Evolutionary conservation across 352 stramenopile genomes (phyloP).

Genomic region (Paralagenidium karlingii): DNA sequence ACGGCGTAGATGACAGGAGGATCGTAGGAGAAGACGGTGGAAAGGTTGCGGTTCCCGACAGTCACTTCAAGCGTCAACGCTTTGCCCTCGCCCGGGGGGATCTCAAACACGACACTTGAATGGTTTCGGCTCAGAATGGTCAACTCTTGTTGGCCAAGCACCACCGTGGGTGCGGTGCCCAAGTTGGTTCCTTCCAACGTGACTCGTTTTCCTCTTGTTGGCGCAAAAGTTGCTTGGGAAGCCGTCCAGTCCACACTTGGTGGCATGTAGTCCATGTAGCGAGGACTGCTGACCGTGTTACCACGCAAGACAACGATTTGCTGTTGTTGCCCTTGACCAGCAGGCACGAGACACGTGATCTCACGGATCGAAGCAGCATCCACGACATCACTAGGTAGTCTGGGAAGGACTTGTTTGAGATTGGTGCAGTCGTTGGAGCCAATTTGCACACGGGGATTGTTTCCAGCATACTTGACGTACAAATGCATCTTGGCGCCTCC

Average conservation of each 20-base stretch:
- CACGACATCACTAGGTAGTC: conserved; percentile 8
- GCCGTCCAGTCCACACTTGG: conserved; percentile 22
- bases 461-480: conserved; percentile 41
- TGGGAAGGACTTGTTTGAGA: conserved; percentile 12
- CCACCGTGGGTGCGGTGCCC: conserved; percentile 18
- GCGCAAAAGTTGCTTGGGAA: conserved; percentile 12
- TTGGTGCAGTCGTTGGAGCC: conserved; percentile 16
- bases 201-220: conserved; percentile 29
- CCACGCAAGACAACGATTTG: conserved; percentile 18
- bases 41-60: conserved; percentile 26
- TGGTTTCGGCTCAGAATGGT: conserved; percentile 15
- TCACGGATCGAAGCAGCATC: conserved; percentile 12
- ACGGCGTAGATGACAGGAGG: conserved; percentile 23
- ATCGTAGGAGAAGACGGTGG: conserved; percentile 34
- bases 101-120: conserved; percentile 16
- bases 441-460: conserved; percentile 19
- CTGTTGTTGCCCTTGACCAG: conserved; percentile 28
- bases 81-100: conserved; percentile 34
- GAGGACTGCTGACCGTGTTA: conserved; percentile 18
- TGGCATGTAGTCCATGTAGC: conserved; percentile 37
- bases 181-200: conserved; percentile 26
- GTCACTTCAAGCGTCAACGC: conserved; percentile 17
- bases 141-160: conserved; percentile 7
- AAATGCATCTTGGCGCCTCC: conserved; percentile 30
- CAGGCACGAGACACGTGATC: conserved; percentile 26